Evolutionary conservation across 805 yeast genomes (phyloP), one percentile per base, ranked within the genome.

Genomic region (Barnettozyma salicaria): DNA sequence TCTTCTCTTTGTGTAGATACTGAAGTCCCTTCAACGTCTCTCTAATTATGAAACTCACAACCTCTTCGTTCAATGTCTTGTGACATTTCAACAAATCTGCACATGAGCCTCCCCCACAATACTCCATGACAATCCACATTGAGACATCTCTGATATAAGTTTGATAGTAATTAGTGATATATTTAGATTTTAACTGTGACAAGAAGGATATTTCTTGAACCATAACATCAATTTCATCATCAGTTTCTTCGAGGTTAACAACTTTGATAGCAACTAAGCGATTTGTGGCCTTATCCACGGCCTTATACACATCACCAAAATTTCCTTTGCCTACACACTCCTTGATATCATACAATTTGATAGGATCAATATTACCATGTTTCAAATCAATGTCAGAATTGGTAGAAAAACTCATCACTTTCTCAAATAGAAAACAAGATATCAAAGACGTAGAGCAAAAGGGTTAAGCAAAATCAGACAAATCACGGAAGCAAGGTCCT

Each of bases 31-130:
- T 61, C 19, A 86, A 64, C 0, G 80, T 76, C 32, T 77, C 82
- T 37, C 75, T 61, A 36, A 82, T 63, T 14, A 90, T 76, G 44
- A 66, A 75, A 1, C 82, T 70, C 5, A 78, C 79, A 7, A 71
- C 65, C 5, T 68, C 70, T 50, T 87, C 95, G 14, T 61, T 61
- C 30, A 88, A 59, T 19, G 54, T 59, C 22, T 72, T 77, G 57
- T 61, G 72, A 33, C 67, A 65, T 50, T 70, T 76, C 28, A 90
- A 53, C 38, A 87, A 66, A 51, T 84, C 95, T 2, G 82, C 70
- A 58, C 95, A 84, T 1, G 96, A 85, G 0, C 97, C 96, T 20
- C 94, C 97, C 10, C 90, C 96, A 59, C 97, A 92, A 54, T 74
- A 87, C 57, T 90, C 98, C 96, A 92, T 86, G 5, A 80, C 80